phyloP scores from a whole-genome alignment of 1,284 basidiomycete genomes.

The Cystobasidium pallidum region DNA sequence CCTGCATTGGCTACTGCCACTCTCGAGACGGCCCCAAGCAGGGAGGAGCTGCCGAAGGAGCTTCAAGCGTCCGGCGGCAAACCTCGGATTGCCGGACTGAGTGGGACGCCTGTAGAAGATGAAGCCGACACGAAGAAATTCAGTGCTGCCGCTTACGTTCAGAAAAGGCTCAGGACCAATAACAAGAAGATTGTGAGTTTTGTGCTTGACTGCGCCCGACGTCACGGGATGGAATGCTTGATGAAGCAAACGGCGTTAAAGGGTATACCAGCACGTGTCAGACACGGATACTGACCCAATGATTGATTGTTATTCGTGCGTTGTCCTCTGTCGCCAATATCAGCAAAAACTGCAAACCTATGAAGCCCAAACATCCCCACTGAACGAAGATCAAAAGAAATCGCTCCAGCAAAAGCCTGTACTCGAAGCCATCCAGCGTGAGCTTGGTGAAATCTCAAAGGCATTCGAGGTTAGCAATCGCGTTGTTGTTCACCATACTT shows the following conservation, averaged over 20 bases:
- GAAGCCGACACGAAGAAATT: constrained; percentile 26
- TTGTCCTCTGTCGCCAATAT: too few species aligned
- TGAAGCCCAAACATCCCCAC: constrained; percentile 48
- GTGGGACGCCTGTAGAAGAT: constrained; percentile 15
- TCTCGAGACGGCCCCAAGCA: constrained; percentile 16
- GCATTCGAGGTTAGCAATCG: constrained; percentile 51
- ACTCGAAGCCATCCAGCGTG: constrained; percentile 53
- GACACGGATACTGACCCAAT: too few species aligned
- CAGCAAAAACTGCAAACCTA: constrained; percentile 54
- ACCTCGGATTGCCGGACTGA: constrained; percentile 24
- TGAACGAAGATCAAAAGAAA: constrained; percentile 54
- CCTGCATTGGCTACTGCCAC: constrained; percentile 38
- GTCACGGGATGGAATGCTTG: background rate
- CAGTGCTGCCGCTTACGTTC: constrained; percentile 33
- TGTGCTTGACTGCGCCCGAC: background rate
- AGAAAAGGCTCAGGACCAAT: constrained; percentile 52
- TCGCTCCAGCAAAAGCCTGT: constrained; percentile 53
- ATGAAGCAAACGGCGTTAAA: background rate
- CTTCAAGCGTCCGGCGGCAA: constrained; percentile 46
- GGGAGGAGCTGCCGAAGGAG: constrained; percentile 13
- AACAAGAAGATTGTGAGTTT: constrained; percentile 54
- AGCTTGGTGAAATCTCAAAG: constrained; percentile 53
- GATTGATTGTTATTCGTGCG: background rate
- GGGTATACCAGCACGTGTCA: too few species aligned
- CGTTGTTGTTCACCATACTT: too few species aligned